A percentile compares a stretch with the other conserved stretches of the same genome.
These are phyloP conservation scores for Trifolium repens DNA, from an alignment of 306 rosid genomes.

Conservation along the genomic window DNA sequence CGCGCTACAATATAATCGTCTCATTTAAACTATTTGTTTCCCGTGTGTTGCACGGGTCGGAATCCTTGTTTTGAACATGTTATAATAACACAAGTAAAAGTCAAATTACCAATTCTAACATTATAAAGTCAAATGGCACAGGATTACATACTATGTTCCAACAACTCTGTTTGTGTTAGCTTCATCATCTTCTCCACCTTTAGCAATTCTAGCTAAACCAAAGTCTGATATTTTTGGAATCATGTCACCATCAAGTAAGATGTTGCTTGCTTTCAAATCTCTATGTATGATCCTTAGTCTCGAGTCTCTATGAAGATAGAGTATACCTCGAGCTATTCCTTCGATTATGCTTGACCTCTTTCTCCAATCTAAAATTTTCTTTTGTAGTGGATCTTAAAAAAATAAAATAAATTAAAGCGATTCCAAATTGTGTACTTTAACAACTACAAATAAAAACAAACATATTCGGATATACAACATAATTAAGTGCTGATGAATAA, in stretches of 20 bases:
- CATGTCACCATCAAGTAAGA: conserved; percentile 35
- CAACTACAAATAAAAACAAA: too few species aligned
- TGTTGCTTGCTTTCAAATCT: conserved; percentile 40
- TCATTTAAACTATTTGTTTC: too few species aligned
- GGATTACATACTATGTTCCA: conserved; percentile 40
- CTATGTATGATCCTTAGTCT: background rate
- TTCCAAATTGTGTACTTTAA: too few species aligned
- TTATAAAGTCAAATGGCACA: background rate
- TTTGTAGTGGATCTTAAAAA: background rate
- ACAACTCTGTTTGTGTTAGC: conserved; percentile 44
- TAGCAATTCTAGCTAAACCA: conserved; percentile 45
- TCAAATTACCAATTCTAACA: too few species aligned
- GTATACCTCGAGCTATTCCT: background rate
- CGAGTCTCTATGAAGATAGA: background rate
- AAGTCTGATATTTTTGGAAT: conserved; percentile 43
- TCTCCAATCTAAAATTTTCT: background rate
- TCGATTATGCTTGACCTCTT: background rate
- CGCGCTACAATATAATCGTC: too few species aligned
- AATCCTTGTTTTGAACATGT: background rate
- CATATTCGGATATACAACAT: too few species aligned
- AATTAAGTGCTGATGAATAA: background rate
- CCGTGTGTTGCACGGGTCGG: too few species aligned
- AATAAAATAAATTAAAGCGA: too few species aligned
- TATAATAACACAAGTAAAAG: background rate
- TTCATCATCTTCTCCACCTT: conserved; percentile 30